Evolutionary conservation across 2,329 filamentous ascomycete genomes (phyloP), one percentile per base, ranked within the genome.

Genomic region (Fusarium bulbicola): DNA sequence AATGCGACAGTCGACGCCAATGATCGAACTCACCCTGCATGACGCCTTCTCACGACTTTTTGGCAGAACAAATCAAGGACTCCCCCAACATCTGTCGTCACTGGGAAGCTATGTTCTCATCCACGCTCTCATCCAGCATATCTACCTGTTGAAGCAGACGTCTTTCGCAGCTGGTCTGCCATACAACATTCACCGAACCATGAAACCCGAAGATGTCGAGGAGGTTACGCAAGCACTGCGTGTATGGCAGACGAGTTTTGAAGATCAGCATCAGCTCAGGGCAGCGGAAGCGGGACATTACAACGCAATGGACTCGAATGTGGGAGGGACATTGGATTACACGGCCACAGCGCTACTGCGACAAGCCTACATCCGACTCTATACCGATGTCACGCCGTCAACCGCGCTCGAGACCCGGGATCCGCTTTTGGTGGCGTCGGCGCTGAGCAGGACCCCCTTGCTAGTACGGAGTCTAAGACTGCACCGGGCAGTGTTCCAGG

Each of bases 101-200:
- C 81, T 92, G 12, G 92, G 91, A 2, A 92, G 92, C 74, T 93
- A 94, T 72, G 87, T 93, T 13, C 84, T 94, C 39, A 91, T 94
- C 7, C 91, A 93, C 76, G 91, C 91, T 7, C 79, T 94, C 30
- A 87, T 93, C 16, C 92, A 94, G 75, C 91, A 93, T 69, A 91
- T 94, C 21, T 93, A 91, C 78, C 84, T 93, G 42, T 80, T 92
- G 28, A 92, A 92, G 74, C 89, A 92, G 76, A 90, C 89, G 0
- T 88, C 86, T 0, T 86, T 90, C 54, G 84, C 85, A 5, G 80
- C 84, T 4, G 82, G 85, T 1, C 83, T 85, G 6, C 83, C 85
- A 2, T 89, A 86, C 61, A 87, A 87, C 26, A 81, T 84, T 5
- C 85, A 87, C 40, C 82, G 87, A 34, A 86, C 85, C 0, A 77